These are phyloP conservation scores for Amborella trichopoda DNA, from an alignment of 164 flowering plant species.

Conservation along the genomic window DNA sequence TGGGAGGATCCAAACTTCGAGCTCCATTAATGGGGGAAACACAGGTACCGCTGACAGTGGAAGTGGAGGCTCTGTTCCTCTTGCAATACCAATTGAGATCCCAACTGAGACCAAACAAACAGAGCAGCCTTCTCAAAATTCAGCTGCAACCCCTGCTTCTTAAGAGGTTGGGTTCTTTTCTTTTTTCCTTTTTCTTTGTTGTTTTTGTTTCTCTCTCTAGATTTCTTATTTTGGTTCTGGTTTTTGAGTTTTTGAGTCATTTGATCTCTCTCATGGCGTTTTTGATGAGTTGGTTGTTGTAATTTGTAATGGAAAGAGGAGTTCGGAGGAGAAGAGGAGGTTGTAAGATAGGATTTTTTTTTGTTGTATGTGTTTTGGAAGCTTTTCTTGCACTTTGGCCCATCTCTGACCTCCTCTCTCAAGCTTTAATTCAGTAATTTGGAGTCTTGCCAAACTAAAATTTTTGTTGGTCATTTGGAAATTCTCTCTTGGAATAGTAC, in stretches of 20 bases:
- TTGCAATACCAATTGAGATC: constrained; percentile 14
- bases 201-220: not conserved
- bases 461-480: too few species aligned
- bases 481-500: too few species aligned
- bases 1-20: constrained; percentile 26
- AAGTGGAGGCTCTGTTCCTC: constrained; percentile 9
- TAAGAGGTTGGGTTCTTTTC: constrained; percentile 4
- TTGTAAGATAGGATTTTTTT: too few species aligned
- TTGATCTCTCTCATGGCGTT: too few species aligned
- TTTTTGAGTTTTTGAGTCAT: not conserved
- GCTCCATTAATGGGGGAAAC: constrained; percentile 15
- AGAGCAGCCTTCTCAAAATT: constrained; percentile 10
- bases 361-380: too few species aligned
- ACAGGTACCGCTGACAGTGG: not conserved
- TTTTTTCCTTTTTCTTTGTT: not conserved
- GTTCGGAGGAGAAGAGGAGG: too few species aligned
- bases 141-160: constrained; percentile 6
- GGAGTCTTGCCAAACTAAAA: too few species aligned
- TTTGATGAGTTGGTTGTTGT: too few species aligned
- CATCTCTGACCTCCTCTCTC: too few species aligned
- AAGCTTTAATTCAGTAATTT: too few species aligned
- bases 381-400: too few species aligned
- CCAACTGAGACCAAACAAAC: constrained; percentile 13
- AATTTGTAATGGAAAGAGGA: too few species aligned
- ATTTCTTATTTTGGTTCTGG: not conserved